These are phyloP conservation scores for Pelargonium australe DNA, from an alignment of 441 rosid genomes.

Conservation along the genomic window DNA sequence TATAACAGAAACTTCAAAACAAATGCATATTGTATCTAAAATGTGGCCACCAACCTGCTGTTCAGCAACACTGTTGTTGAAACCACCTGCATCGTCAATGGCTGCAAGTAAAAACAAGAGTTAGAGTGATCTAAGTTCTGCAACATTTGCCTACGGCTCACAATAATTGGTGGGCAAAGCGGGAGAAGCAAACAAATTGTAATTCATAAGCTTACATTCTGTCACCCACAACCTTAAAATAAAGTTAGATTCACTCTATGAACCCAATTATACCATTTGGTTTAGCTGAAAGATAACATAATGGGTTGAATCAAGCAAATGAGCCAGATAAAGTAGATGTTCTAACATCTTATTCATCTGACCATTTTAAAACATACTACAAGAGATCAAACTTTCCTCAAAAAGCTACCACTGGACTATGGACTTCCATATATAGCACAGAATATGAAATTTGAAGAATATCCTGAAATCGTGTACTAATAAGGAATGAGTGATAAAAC, in stretches of 20 bases:
- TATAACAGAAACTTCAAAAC: too few relatives aligned
- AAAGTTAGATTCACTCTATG: slow-evolving; percentile 5
- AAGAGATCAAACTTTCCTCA: not conserved
- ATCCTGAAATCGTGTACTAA: too few relatives aligned
- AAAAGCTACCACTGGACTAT: not conserved
- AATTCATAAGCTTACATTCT: not conserved
- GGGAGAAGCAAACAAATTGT: not conserved
- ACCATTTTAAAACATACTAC: not conserved
- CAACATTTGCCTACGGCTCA: slow-evolving; percentile 2
- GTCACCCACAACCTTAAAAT: not conserved
- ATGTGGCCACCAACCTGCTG: slow-evolving; percentile 57
- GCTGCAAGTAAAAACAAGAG: slow-evolving; percentile 41
- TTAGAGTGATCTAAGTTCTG: not conserved
- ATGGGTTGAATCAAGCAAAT: not conserved
- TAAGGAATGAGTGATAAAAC: too few relatives aligned
- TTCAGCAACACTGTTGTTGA: slow-evolving; percentile 87
- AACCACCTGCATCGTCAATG: slow-evolving; percentile 73
- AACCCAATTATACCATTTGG: not conserved
- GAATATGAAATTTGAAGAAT: not conserved
- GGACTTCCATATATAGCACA: not conserved
- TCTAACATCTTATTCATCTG: not conserved
- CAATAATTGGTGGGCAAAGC: slow-evolving; percentile 7
- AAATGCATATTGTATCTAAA: not conserved
- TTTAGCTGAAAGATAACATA: not conserved
- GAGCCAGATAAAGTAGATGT: not conserved